Conservation (phyloP, 2,329 filamentous ascomycete genomes). For the Xylariaceae sp. region DNA sequence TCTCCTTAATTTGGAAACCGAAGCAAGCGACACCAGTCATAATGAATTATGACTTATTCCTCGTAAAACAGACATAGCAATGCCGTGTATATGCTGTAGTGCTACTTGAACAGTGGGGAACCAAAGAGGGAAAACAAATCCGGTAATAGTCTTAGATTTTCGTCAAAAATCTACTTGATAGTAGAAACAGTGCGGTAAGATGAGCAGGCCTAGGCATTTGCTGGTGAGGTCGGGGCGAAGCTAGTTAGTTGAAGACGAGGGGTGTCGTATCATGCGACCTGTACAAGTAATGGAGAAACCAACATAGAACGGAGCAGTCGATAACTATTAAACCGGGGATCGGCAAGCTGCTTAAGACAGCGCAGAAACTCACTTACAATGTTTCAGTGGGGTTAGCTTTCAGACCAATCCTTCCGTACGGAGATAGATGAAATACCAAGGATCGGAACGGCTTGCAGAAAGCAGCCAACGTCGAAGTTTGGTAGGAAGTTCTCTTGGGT, state of each 20-base stretch:
- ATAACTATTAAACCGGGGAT: conserved; percentile 6
- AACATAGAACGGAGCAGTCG: conserved; percentile 6
- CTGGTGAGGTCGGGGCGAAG: background rate
- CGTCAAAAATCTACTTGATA: background rate
- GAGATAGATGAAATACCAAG: conserved; percentile 9
- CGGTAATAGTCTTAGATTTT: background rate
- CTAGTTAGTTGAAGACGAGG: background rate
- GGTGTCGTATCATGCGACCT: conserved; percentile 12
- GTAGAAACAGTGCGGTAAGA: background rate
- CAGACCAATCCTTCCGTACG: conserved; percentile 13
- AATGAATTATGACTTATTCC: background rate
- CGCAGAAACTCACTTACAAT: conserved; percentile 15
- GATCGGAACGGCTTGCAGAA: conserved; percentile 1
- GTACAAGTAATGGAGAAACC: conserved; percentile 8
- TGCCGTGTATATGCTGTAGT: background rate
- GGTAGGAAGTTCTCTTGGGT: conserved; percentile 1
- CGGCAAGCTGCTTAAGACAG: conserved; percentile 18
- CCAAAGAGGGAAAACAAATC: background rate
- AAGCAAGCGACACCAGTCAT: background rate
- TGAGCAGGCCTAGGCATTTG: background rate
- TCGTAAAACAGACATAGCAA: background rate
- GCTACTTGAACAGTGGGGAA: background rate
- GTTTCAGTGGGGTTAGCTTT: conserved; percentile 20
- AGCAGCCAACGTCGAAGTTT: conserved; percentile 3
- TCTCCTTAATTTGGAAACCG: background rate